These are phyloP conservation scores for Colletotrichum sp. DNA, from an alignment of 2,329 filamentous ascomycete genomes.

Conservation along the genomic window DNA sequence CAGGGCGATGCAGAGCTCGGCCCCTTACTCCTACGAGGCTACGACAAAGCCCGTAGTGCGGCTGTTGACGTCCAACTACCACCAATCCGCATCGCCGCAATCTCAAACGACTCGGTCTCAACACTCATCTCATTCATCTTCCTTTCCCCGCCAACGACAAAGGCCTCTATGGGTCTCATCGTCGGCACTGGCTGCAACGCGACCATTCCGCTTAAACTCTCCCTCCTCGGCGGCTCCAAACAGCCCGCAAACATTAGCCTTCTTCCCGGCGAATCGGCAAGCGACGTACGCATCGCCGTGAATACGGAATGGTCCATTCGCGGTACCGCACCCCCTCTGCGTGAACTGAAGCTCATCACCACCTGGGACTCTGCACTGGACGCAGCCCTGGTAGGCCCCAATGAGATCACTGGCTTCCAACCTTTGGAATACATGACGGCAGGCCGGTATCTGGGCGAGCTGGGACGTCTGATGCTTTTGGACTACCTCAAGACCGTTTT, in stretches of 20 bases:
- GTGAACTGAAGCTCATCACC: conserved; percentile 67
- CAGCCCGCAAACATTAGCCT: conserved; percentile 53
- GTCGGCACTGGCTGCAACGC: conserved; percentile 84
- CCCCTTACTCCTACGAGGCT: conserved; percentile 62
- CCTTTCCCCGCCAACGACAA: conserved; percentile 63
- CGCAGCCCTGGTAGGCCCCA: conserved; percentile 66
- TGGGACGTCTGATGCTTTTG: conserved; percentile 72
- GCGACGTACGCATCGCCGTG: conserved; percentile 71
- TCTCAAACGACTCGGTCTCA: conserved; percentile 82
- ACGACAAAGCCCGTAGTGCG: conserved; percentile 51
- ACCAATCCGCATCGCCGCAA: conserved; percentile 72
- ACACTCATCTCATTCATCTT: conserved; percentile 81
- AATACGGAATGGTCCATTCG: conserved; percentile 88
- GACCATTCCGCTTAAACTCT: conserved; percentile 73
- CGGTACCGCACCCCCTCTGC: conserved; percentile 72
- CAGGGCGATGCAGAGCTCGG: conserved; percentile 65
- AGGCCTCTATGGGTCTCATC: conserved; percentile 79
- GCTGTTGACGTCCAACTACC: conserved; percentile 50
- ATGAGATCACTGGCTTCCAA: conserved; percentile 77
- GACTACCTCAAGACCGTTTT: conserved; percentile 62
- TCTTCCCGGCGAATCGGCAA: conserved; percentile 47
- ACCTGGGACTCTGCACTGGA: conserved; percentile 75
- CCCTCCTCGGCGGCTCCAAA: conserved; percentile 68
- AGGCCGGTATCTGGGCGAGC: conserved; percentile 78
- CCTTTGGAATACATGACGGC: conserved; percentile 87